Conservation (phyloP, 75 land plant species). For the Sequoiadendron giganteum region DNA sequence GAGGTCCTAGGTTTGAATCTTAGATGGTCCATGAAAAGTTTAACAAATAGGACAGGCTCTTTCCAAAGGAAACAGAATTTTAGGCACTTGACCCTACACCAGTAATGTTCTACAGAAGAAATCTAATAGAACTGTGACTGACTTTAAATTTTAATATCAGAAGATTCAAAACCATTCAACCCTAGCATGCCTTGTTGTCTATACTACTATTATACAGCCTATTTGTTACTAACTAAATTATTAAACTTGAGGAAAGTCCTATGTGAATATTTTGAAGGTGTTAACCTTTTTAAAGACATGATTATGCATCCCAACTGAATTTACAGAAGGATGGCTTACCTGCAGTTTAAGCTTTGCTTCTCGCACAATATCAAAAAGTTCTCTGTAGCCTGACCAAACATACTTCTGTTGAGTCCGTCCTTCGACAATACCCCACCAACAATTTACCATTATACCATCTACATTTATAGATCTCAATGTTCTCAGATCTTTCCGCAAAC, state of each 20-base stretch:
- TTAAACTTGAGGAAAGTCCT: too few species aligned
- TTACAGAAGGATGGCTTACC: slow-evolving; percentile 38
- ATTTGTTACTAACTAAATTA: background rate
- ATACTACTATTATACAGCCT: background rate
- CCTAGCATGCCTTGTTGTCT: background rate
- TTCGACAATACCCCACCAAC: slow-evolving; percentile 95
- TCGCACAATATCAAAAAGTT: slow-evolving; percentile 59
- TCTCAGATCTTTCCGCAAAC: slow-evolving; percentile 52
- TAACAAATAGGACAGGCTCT: background rate
- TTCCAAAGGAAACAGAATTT: background rate
- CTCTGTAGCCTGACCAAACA: slow-evolving; percentile 73
- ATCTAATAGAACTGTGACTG: background rate
- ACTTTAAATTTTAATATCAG: background rate
- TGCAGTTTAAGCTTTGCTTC: slow-evolving; percentile 69
- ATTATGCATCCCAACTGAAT: slow-evolving; percentile 4
- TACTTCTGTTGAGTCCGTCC: slow-evolving; percentile 70
- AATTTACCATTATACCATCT: slow-evolving; percentile 81
- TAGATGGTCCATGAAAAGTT: too few species aligned
- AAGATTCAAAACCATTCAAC: background rate
- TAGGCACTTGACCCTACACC: background rate
- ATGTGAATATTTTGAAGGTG: background rate
- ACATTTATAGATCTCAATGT: slow-evolving; percentile 58
- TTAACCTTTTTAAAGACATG: background rate
- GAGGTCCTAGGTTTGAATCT: too few species aligned
- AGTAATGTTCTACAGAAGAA: background rate